phyloP scores from a whole-genome alignment of 345 rosid genomes.

The Eucalyptus curtisii region DNA sequence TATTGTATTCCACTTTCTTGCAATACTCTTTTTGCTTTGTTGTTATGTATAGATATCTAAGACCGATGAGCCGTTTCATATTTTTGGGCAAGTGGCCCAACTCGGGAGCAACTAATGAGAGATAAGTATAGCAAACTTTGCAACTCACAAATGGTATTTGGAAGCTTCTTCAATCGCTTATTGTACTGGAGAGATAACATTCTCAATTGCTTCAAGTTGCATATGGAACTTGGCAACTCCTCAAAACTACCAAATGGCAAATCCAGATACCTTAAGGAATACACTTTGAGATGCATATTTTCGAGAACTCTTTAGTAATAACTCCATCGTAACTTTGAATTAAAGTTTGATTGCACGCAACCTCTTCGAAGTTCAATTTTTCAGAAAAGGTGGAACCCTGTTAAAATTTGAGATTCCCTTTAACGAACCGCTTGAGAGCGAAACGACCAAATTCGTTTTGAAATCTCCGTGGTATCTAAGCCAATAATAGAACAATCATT shows the following conservation, averaged over 20 bases:
- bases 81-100: neutral
- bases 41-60: neutral
- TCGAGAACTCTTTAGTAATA: neutral
- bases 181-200: fast-evolving
- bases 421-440: fast-evolving
- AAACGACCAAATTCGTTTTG: fast-evolving
- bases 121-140: neutral
- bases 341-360: neutral
- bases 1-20: neutral
- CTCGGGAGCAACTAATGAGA: neutral
- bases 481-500: neutral
- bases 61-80: neutral
- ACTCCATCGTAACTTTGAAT: neutral
- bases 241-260: neutral
- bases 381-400: neutral
- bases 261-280: neutral
- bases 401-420: neutral
- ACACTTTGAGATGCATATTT: neutral
- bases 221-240: neutral
- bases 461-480: fast-evolving
- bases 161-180: neutral
- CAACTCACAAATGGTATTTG: neutral
- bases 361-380: neutral
- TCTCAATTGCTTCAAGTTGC: neutral
- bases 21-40: neutral